These are phyloP conservation scores for Paramarasmius palmivorus DNA, from an alignment of 1,284 basidiomycete species.

Conservation along the genomic window DNA sequence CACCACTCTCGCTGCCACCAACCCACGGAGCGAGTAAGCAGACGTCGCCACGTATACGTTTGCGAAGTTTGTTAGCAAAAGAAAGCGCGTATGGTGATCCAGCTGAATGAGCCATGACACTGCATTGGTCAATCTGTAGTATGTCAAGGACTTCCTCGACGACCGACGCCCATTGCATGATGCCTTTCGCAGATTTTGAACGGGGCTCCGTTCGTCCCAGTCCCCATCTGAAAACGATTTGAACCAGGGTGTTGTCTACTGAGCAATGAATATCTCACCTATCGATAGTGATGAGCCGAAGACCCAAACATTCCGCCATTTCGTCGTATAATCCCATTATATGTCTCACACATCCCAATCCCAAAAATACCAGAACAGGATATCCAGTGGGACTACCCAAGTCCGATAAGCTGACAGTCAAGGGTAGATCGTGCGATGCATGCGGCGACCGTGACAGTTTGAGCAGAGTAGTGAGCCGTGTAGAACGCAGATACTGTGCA, in stretches of 20 bases:
- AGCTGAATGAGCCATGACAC: slow-evolving; percentile 95
- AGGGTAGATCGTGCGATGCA: slow-evolving; percentile 65
- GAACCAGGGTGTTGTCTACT: slow-evolving; percentile 17
- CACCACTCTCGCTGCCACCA: slow-evolving; percentile 83
- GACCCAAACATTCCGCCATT: slow-evolving; percentile 84
- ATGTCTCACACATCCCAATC: slow-evolving; percentile 92
- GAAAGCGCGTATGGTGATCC: slow-evolving; percentile 94
- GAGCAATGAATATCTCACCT: slow-evolving; percentile 47
- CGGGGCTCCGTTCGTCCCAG: slow-evolving; percentile 83
- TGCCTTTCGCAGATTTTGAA: slow-evolving; percentile 70
- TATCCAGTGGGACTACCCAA: slow-evolving; percentile 81
- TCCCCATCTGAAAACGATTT: slow-evolving; percentile 71
- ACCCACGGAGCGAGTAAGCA: slow-evolving; percentile 98
- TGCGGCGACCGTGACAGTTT: slow-evolving; percentile 80
- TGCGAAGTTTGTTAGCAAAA: slow-evolving; percentile 72
- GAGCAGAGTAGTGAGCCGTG: slow-evolving; percentile 81
- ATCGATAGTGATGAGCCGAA: slow-evolving; percentile 93
- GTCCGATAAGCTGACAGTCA: slow-evolving; percentile 92
- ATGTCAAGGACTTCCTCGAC: slow-evolving; percentile 89
- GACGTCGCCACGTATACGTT: slow-evolving; percentile 81
- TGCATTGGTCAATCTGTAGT: slow-evolving; percentile 78
- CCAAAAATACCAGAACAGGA: slow-evolving; percentile 90
- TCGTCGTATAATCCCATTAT: slow-evolving; percentile 96
- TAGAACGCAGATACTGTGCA: slow-evolving; percentile 82
- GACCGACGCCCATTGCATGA: slow-evolving; percentile 88